Base-by-base conservation (phyloP, 768 basidiomycete genomes). In the Amanita exitialis region DNA sequence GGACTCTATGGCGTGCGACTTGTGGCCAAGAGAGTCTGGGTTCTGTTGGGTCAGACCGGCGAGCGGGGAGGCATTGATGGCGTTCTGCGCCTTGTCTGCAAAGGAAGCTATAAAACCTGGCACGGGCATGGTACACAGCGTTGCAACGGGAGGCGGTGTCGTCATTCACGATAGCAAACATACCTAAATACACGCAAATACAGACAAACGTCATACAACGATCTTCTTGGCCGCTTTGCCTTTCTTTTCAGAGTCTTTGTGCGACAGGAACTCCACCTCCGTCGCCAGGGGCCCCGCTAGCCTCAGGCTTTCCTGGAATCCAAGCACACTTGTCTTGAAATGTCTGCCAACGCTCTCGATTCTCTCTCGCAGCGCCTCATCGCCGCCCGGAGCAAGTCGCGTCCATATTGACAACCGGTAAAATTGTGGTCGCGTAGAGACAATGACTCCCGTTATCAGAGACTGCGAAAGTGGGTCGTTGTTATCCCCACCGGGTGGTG, bases 341-440 rank as follows among this genome's bases (percentile, higher is more conserved):
- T 96, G 87, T 57, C 72, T 76, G 28, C 91, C 92, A 44, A 96
- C 82, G 0, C 77, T 76, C 65, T 90, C 86, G 57, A 94, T 88
- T 49, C 93, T 79, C 63, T 86, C 80, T 49, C 82, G 79, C 58
- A 95, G 70, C 9, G 61, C 61, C 54, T 77, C 77, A 4, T 78
- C 77, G n/a, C 76, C 76, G 4, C 64, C 60, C 30, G 90, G 87
- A 4, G 95, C 88, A 30, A 82, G 69, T 36, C 95, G 81, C 44
- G 96, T 99, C 96, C 96, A 99, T 73, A 99, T 95, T 57, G 90
- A 93, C 59, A 99, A 67, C 37, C 96, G 86, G 72, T 92, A 99
- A 67, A 98, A 98, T 67, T 86, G 83, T 52, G 90, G 92, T 57
- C 96, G 86, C 39, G 90, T 84, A 4, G 90, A 94, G 42, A 97